These are phyloP conservation scores for Ophiocordyceps robertsii DNA, from an alignment of 2,329 filamentous ascomycete species.

Conservation along the genomic window DNA sequence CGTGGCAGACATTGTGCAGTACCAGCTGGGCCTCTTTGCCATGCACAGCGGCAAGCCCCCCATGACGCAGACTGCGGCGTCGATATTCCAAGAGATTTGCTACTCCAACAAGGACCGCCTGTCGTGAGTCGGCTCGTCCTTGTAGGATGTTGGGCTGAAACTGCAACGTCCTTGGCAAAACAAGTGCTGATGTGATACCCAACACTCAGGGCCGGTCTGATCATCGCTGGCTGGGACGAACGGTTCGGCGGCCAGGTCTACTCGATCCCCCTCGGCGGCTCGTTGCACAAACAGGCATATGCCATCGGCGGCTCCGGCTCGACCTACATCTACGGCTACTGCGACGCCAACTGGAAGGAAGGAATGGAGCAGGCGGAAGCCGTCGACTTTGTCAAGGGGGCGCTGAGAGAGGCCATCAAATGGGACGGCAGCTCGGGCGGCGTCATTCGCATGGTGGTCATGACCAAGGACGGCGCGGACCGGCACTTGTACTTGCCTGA, in stretches of 20 bases:
- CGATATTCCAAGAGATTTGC: slow-evolving; percentile 95
- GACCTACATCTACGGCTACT: slow-evolving; percentile 99
- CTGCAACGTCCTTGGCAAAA: not conserved
- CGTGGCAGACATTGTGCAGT: slow-evolving; percentile 94
- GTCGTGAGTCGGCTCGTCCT: slow-evolving; percentile 46
- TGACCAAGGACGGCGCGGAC: slow-evolving; percentile 80
- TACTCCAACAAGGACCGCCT: slow-evolving; percentile 93
- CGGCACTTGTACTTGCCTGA: slow-evolving; percentile 94
- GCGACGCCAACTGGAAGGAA: slow-evolving; percentile 90
- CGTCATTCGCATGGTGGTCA: slow-evolving; percentile 94
- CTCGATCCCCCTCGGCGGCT: slow-evolving; percentile 90
- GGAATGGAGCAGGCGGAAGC: slow-evolving; percentile 88
- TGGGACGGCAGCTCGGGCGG: slow-evolving; percentile 98
- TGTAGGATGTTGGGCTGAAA: not conserved
- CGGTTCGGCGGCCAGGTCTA: slow-evolving; percentile 95
- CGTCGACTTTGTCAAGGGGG: slow-evolving; percentile 82
- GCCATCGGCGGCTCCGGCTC: slow-evolving; percentile 93
- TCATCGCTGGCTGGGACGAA: slow-evolving; percentile 96
- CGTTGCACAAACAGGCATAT: slow-evolving; percentile 93
- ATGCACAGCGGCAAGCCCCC: slow-evolving; percentile 81
- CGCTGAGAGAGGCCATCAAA: slow-evolving; percentile 89
- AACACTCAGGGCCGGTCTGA: slow-evolving; percentile 67
- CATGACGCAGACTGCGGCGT: slow-evolving; percentile 87
- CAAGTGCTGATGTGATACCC: not conserved
- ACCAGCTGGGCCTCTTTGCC: slow-evolving; percentile 86